A percentile compares a stretch with the other conserved stretches of the same genome.
These are phyloP conservation scores for Onygenales sp. DNA, from an alignment of 2,329 filamentous ascomycete species.

Conservation along the genomic window DNA sequence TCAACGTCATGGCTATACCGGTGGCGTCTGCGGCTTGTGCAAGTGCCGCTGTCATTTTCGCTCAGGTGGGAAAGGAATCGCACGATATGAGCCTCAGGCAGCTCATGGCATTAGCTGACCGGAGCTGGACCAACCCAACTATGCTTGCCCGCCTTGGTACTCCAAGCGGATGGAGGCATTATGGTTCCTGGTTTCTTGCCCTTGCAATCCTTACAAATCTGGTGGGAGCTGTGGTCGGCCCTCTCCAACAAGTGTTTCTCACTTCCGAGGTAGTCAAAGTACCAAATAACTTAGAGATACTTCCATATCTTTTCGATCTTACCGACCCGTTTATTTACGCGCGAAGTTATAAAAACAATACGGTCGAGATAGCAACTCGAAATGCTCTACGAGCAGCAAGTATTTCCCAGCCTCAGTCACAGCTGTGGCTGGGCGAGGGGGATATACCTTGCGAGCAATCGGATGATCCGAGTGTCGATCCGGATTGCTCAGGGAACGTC, in stretches of 20 bases:
- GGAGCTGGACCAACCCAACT: background rate
- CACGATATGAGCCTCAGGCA: background rate
- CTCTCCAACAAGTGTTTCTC: background rate
- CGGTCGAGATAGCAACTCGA: background rate
- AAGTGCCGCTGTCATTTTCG: background rate
- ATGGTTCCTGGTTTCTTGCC: background rate
- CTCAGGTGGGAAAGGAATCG: background rate
- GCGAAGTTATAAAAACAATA: background rate
- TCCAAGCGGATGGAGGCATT: background rate
- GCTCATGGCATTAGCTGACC: background rate
- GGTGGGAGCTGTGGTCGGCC: background rate
- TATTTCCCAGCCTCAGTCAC: background rate
- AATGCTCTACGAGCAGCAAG: too few relatives aligned
- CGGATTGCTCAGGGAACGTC: too few relatives aligned
- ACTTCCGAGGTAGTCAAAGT: background rate
- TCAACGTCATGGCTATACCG: background rate
- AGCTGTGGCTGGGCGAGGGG: background rate
- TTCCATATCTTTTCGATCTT: too few relatives aligned
- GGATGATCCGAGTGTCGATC: too few relatives aligned
- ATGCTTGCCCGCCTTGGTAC: background rate
- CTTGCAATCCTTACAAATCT: background rate
- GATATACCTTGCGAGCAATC: too few relatives aligned
- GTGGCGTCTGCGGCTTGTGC: background rate
- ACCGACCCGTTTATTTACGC: too few relatives aligned
- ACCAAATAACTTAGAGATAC: background rate